Base-by-base conservation (phyloP, 1,139 yeast species). In the Candida sanyaensis region DNA sequence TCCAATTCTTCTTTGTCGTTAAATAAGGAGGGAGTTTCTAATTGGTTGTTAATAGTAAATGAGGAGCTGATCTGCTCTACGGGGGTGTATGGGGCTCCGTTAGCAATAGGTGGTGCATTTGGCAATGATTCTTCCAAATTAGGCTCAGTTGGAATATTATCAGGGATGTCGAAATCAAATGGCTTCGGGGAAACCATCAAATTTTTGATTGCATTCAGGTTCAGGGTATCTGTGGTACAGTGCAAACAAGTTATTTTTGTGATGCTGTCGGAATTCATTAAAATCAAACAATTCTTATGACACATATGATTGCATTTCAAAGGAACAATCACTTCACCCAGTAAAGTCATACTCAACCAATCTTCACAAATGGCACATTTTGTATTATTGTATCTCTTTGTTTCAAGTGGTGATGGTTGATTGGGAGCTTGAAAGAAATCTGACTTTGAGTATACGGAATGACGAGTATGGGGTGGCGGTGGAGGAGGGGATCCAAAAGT, bases 321-420 rank as follows among this genome's bases (percentile, higher is more conserved):
- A 41, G 59, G 62, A 21, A 67, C 47, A n/a, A 62, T 50, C 12
- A 55, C 56, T 40, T 66, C 70, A 7, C 67, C 69, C 1, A 55
- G 56, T 31, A 55, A 39, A 1, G 46, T 46, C 37, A 52, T 38
- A 9, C 47, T 42, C 27, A 69, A 53, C 3, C 50, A 53, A 26
- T 64, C 70, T n/a, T 61, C 55, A 47, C 74, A 69, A 37, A 68
- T 62, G 8, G 70, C 62, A 54, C 74, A 69, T 40, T 46, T 49
- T 7, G 48, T 46, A 26, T 53, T 46, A 13, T 38, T 43, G 30
- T 37, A 38, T 6, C 42, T 43, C 31, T 49, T 53, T 6, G 49
- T 44, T 32, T 47, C 49, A 21, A 43, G 28, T 4, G 43, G 45
- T n/a, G 47, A 43, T 26, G 45, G 21, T 23, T 41, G 42, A 33